These are phyloP conservation scores for Globisporangium barbulae DNA, from an alignment of 352 stramenopile species.

Conservation along the genomic window DNA sequence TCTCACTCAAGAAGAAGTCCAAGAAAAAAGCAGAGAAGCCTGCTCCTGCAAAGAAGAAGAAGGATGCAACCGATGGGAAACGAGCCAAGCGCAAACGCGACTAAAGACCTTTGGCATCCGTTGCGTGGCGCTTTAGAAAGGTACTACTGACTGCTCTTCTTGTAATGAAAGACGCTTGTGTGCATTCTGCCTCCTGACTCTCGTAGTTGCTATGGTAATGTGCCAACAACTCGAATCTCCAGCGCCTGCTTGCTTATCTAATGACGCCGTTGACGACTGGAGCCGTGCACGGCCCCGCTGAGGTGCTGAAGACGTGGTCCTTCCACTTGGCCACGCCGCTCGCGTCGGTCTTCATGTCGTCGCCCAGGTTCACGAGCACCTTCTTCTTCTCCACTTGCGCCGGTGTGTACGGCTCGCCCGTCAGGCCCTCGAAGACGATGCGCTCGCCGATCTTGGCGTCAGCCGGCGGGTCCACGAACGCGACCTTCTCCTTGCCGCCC, in stretches of 20 bases:
- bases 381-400: slow-evolving; percentile 90
- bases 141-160: slow-evolving; percentile 1
- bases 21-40: slow-evolving; percentile 22
- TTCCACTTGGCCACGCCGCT: slow-evolving; percentile 82
- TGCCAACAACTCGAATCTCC: not conserved
- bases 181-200: not conserved
- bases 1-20: slow-evolving; percentile 52
- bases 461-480: slow-evolving; percentile 80
- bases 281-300: slow-evolving; percentile 67
- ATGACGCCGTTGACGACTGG: slow-evolving; percentile 74
- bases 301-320: slow-evolving; percentile 73
- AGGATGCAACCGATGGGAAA: not conserved
- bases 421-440: slow-evolving; percentile 63
- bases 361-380: slow-evolving; percentile 68
- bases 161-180: slow-evolving; percentile 11
- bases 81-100: slow-evolving; percentile 41
- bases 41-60: slow-evolving; percentile 7
- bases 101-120: not conserved
- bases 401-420: slow-evolving; percentile 69
- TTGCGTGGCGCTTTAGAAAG: not conserved
- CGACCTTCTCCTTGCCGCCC: slow-evolving; percentile 78
- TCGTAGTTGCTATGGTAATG: not conserved
- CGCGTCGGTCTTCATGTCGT: slow-evolving; percentile 82
- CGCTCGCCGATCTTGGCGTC: slow-evolving; percentile 74
- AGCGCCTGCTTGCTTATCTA: slow-evolving; percentile 36